A percentile compares a stretch with the other conserved stretches of the same genome.
These are phyloP conservation scores for Colletotrichum scovillei DNA, from an alignment of 2,329 filamentous ascomycete genomes.

Conservation along the genomic window DNA sequence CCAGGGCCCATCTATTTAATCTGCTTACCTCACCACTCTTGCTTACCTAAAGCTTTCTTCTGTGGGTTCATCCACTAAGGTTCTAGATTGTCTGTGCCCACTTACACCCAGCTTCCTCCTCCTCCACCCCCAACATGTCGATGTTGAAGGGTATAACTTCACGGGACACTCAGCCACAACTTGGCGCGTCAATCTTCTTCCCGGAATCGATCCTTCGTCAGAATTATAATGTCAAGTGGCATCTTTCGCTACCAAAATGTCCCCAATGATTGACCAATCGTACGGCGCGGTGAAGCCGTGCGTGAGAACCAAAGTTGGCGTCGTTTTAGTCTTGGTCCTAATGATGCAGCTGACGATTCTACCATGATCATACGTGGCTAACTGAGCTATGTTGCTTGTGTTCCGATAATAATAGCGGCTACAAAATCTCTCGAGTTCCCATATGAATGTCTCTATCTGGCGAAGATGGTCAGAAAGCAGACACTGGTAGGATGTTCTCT, in stretches of 20 bases:
- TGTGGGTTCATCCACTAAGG: background rate
- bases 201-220: background rate
- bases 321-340: constrained; percentile 3
- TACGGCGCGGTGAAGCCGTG: background rate
- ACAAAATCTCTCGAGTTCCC: background rate
- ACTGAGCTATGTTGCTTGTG: background rate
- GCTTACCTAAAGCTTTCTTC: background rate
- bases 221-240: background rate
- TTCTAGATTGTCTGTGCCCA: background rate
- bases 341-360: constrained; percentile 20
- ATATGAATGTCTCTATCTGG: too few relatives aligned
- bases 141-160: background rate
- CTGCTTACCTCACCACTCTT: background rate
- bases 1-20: background rate
- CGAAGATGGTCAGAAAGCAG: background rate
- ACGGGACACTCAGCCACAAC: background rate
- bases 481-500: background rate
- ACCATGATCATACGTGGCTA: constrained; percentile 10
- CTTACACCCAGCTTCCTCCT: background rate
- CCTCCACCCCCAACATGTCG: background rate
- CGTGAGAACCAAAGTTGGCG: constrained; percentile 27
- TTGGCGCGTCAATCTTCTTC: background rate
- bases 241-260: background rate
- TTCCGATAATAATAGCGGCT: too few relatives aligned
- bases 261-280: background rate